Base-by-base conservation (phyloP, 2,329 filamentous ascomycete species). In the Chrysoporthe austroafricana region DNA sequence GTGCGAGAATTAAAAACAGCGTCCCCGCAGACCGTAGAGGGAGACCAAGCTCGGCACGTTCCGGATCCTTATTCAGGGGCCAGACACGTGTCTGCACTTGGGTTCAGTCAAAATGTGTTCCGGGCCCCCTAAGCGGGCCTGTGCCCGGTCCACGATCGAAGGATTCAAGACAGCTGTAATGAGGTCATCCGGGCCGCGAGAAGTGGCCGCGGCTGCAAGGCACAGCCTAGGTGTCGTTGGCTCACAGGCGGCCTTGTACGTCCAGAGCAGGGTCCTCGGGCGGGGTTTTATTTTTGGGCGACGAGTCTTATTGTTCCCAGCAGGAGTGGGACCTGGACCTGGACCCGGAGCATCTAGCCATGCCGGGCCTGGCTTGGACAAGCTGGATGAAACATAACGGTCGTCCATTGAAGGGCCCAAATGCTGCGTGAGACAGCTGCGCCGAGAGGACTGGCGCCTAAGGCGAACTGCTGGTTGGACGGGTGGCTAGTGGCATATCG, bases 381-480 rank as follows among this genome's bases (percentile, higher is more conserved):
- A 18, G 58, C 14, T 46, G 26, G 46, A 63, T 63, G 61, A 54
- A 63, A 63, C 61, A 61, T 34, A 61, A 26, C 13, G n/a, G 18
- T 36, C 21, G n/a, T 32, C 60, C 46, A 52, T 14, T 36, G 34
- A 50, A 50, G 44, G 34, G 32, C 44, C 60, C 18, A 11, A 13
- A 32, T 9, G 44, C n/a, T 36, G 34, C 21, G 26, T 50, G 60
- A 36, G 18, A 50, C 43, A 62, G 32, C 44, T 9, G 34, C 32
- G 46, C 43, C 42, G 43, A 50, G 43, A 43, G n/a, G 48, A 50
- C 34, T 46, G 62, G 62, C 62, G 62, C 52, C 39, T 64, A 64
- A 39, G 52, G 32, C 36, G 62, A 34, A 57, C 26, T 44, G 42
- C 42, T 64, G 62, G 50, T 64, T 58, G 62, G 62, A 21, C 26